Conservation (phyloP, 2,329 filamentous ascomycete species). For the Arthrobotrys conoides region DNA sequence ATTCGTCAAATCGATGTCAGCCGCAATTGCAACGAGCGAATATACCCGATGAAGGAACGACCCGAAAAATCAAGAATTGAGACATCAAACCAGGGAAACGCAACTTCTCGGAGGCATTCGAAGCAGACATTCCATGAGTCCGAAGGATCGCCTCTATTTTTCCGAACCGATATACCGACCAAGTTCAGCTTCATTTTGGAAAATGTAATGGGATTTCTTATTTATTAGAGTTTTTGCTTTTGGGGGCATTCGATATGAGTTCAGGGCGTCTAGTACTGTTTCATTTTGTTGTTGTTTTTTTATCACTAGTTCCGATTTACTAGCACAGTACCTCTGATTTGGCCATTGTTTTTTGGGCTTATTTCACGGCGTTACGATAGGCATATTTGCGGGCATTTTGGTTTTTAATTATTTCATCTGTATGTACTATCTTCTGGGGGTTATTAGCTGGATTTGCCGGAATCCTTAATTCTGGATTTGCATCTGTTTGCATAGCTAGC, state of each 20-base stretch:
- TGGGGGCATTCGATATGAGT: slow-evolving; percentile 51
- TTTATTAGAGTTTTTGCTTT: slow-evolving; percentile 37
- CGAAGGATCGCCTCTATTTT: slow-evolving; percentile 20
- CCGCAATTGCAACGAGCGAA: slow-evolving; percentile 27
- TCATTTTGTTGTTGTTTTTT: slow-evolving; percentile 39
- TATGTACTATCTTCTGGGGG: slow-evolving; percentile 7
- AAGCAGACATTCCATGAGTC: slow-evolving; percentile 7
- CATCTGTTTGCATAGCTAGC: slow-evolving; percentile 50
- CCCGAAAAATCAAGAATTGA: slow-evolving; percentile 17
- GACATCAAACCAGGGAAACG: neutral
- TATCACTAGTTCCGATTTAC: slow-evolving; percentile 41
- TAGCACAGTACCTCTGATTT: slow-evolving; percentile 29
- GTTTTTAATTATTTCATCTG: slow-evolving; percentile 20
- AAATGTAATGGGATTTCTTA: slow-evolving; percentile 10
- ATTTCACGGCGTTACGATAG: slow-evolving; percentile 47
- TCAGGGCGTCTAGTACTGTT: slow-evolving; percentile 45
- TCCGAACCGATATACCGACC: slow-evolving; percentile 42
- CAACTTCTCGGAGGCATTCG: slow-evolving; percentile 17
- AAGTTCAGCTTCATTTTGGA: slow-evolving; percentile 42
- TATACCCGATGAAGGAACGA: slow-evolving; percentile 24
- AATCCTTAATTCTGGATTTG: slow-evolving; percentile 15
- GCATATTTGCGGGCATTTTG: slow-evolving; percentile 22
- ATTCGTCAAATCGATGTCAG: slow-evolving; percentile 48
- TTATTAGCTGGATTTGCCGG: slow-evolving; percentile 17
- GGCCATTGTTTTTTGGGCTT: slow-evolving; percentile 23